Base-by-base conservation (phyloP, 2,329 filamentous ascomycete genomes). In the Acephala macrosclerotiorum region DNA sequence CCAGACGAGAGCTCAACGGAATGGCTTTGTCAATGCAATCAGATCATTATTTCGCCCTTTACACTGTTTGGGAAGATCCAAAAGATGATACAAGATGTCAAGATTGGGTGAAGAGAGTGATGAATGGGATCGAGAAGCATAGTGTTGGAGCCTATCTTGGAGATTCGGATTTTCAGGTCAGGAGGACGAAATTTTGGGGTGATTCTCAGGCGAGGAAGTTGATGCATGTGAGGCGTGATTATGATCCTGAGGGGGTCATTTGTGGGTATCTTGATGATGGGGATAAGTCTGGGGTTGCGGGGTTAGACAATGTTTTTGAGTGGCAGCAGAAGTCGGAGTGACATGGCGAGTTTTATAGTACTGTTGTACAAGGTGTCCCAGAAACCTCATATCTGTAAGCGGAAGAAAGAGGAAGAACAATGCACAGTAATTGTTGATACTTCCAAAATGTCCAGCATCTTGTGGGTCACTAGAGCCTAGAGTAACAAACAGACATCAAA, bases 1-100 rank as follows among this genome's bases (percentile, higher is more conserved):
- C 80, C 47, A 74, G 78, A 29, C 74, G 79, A 2, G 53, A 66
- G 35, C 74, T 82, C 40, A 77, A 79, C 0, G 81, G 83, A 64
- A 87, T 87, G 85, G 85, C 85, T 3, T 75, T 86, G 16, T 83
- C 80, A 33, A 80, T 86, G 80, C 84, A 86, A 62, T 80, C 79
- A 0, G 85, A 87, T 68, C 84, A 87, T 72, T 87, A 87, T 73
- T 82, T 87, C 71, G 83, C 84, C 1, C 61, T 84, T 2, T 87
- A 87, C 68, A 78, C 81, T 0, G 75, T 85, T 1, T 87, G 83
- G 80, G 80, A 84, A 58, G 75, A 83, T 26, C 76, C 73, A 20
- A 66, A 71, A 2, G 83, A 86, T 45, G 84, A 86, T 66, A 72
- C 70, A 0, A 66, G 69, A n/a, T 83, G 80, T 71, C 74, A 75